phyloP scores from a whole-genome alignment of 1,139 yeast species.

The Lodderomyces beijingensis region DNA sequence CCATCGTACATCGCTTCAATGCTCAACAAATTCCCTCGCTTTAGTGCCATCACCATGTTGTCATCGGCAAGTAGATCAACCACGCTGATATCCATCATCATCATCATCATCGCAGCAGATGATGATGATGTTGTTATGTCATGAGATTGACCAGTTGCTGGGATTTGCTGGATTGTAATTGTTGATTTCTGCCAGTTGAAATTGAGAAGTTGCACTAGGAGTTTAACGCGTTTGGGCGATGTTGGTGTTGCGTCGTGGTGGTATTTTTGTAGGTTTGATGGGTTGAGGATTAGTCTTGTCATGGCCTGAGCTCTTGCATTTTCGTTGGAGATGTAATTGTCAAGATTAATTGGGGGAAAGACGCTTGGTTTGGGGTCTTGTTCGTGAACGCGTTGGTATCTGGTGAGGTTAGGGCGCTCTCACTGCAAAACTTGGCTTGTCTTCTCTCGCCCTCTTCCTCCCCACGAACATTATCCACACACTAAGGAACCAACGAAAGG shows the following conservation, averaged over 20 bases:
- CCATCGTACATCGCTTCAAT: conserved; percentile 4
- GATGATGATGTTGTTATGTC: no score
- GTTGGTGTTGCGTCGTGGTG: not conserved
- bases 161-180: not conserved
- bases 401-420: no score
- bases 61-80: not conserved
- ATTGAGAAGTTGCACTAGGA: not conserved
- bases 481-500: no score
- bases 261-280: not conserved
- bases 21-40: conserved; percentile 1
- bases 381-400: no score
- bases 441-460: no score
- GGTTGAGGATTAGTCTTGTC: not conserved
- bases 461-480: no score
- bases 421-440: no score
- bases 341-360: no score
- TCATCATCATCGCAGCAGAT: no score
- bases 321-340: no score
- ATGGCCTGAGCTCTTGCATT: not conserved
- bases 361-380: no score
- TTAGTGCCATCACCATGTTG: not conserved
- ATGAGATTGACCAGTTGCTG: not conserved
- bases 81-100: not conserved
- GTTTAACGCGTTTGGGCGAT: not conserved
- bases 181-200: not conserved